These are phyloP conservation scores for Candolleomyces eurysporus DNA, from an alignment of 768 basidiomycete genomes.

Conservation along the genomic window DNA sequence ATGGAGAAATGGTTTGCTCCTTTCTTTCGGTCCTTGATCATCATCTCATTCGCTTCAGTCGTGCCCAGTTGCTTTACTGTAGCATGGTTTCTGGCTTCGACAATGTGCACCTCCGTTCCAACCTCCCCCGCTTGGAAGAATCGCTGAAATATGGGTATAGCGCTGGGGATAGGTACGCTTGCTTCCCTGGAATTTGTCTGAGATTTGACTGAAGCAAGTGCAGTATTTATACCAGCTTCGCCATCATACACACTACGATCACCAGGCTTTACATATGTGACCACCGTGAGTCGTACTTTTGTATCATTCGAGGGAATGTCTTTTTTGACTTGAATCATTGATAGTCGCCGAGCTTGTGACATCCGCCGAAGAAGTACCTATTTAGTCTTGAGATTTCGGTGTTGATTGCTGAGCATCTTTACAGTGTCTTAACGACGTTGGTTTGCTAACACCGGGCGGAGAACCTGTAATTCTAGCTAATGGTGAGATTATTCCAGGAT, in stretches of 20 bases:
- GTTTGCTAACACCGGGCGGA: constrained; percentile 52
- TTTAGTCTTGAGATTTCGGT: not conserved
- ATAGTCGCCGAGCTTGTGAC: constrained; percentile 57
- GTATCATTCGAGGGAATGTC: not conserved
- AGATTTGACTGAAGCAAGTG: not conserved
- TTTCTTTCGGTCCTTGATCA: not conserved
- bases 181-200: not conserved
- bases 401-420: constrained; percentile 2
- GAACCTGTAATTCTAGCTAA: constrained; percentile 53
- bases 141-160: constrained; percentile 65
- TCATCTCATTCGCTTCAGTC: constrained; percentile 32
- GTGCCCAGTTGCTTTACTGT: constrained; percentile 59
- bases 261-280: constrained; percentile 60
- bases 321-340: not conserved
- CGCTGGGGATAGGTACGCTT: constrained; percentile 60
- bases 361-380: constrained; percentile 59
- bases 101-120: constrained; percentile 61
- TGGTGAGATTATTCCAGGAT: constrained; percentile 33
- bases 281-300: constrained; percentile 37
- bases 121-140: constrained; percentile 57
- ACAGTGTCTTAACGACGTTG: constrained; percentile 56
- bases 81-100: constrained; percentile 68
- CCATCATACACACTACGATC: constrained; percentile 51
- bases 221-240: constrained; percentile 64
- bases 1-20: constrained; percentile 63